These are phyloP conservation scores for Globisporangium orthogonon DNA, from an alignment of 352 stramenopile species.

Conservation along the genomic window DNA sequence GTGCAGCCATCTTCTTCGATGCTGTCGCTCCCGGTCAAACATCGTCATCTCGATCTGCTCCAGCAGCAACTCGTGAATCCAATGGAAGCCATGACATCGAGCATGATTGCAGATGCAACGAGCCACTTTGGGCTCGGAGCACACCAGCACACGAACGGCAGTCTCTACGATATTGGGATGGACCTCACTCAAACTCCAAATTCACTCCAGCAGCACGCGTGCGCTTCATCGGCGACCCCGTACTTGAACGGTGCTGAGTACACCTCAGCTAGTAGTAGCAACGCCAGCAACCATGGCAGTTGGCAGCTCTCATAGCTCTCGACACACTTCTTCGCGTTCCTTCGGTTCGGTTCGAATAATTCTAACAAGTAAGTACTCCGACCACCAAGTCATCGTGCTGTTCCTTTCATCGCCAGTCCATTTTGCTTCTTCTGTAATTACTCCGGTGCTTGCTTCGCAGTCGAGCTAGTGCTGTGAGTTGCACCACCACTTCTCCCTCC, in stretches of 20 bases:
- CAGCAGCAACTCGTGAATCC: constrained; percentile 20
- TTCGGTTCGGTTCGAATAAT: background rate
- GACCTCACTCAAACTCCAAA: constrained; percentile 1
- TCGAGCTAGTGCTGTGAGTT: background rate
- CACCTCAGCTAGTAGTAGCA: background rate
- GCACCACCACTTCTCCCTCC: constrained; percentile 7
- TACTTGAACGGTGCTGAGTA: constrained; percentile 4
- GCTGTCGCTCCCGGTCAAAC: constrained; percentile 8
- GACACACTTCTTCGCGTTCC: background rate
- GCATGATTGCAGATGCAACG: background rate
- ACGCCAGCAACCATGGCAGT: constrained; percentile 5
- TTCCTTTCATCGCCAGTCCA: background rate
- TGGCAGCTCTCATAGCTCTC: constrained; percentile 6
- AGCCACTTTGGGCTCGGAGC: constrained; percentile 3
- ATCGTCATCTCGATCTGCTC: constrained; percentile 8
- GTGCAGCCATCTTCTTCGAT: constrained; percentile 6
- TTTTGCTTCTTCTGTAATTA: background rate
- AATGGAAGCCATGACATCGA: constrained; percentile 21
- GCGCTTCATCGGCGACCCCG: background rate
- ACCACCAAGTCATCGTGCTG: background rate
- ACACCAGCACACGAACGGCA: background rate
- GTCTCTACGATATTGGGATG: constrained; percentile 2
- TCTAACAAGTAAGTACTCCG: background rate
- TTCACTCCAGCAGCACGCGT: constrained; percentile 7
- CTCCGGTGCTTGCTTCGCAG: background rate